These are phyloP conservation scores for Tuber melanosporum DNA, from an alignment of 495 filamentous ascomycete species.

Conservation along the genomic window DNA sequence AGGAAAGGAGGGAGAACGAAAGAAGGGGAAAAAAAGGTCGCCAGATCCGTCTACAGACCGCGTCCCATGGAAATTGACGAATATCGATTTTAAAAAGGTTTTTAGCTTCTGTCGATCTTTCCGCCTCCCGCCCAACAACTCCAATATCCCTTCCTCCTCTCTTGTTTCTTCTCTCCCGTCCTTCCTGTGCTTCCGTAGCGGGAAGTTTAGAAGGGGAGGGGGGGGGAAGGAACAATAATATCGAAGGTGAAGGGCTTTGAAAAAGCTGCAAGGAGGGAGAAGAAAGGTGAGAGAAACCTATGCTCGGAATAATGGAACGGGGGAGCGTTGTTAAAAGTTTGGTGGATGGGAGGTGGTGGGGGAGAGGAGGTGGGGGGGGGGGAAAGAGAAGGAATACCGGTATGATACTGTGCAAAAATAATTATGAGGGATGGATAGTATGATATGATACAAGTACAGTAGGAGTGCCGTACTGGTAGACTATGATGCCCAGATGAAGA, in stretches of 20 bases:
- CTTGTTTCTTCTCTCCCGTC: background rate
- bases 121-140: background rate
- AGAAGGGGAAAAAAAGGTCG: background rate
- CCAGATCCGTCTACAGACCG: constrained; percentile 19
- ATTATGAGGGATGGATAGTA: background rate
- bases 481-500: background rate
- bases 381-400: background rate
- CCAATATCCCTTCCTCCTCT: background rate
- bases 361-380: background rate
- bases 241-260: background rate
- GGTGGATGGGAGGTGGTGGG: background rate
- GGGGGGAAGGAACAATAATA: background rate
- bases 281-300: background rate
- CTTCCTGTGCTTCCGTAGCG: background rate
- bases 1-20: background rate
- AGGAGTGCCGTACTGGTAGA: background rate
- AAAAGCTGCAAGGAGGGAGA: background rate
- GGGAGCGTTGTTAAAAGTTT: constrained; percentile 7
- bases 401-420: background rate
- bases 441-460: too few relatives aligned
- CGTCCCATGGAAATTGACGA: constrained; percentile 16
- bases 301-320: background rate
- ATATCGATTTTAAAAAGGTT: background rate
- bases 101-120: background rate
- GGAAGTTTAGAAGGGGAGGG: background rate